A percentile compares a stretch with the other conserved stretches of the same genome.
Evolutionary conservation across 2,329 filamentous ascomycete species (phyloP).

Genomic region (Hymenoscyphus infarciens): DNA sequence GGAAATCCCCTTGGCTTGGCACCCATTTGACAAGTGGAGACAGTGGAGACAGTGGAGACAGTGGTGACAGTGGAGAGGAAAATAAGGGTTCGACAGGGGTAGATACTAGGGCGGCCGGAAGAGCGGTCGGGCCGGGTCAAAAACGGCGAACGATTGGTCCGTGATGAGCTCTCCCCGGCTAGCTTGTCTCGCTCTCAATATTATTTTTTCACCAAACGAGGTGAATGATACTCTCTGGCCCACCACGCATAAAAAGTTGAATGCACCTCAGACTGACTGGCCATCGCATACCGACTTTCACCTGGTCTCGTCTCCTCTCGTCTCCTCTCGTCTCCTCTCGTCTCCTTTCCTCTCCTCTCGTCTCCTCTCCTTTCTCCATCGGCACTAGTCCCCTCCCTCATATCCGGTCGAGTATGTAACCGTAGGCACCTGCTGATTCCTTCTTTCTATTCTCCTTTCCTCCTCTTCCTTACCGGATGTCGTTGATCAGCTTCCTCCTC

Average conservation of each 20-base stretch:
- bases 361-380: not conserved
- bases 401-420: slow-evolving; percentile 11
- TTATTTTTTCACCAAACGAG: not conserved
- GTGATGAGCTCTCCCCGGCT: not conserved
- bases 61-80: not conserved
- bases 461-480: slow-evolving; percentile 14
- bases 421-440: not conserved
- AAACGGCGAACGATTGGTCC: not conserved
- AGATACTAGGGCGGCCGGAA: not conserved
- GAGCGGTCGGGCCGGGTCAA: not conserved
- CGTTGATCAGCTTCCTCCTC: slow-evolving; percentile 17
- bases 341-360: not conserved
- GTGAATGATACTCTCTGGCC: not conserved
- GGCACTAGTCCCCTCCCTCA: not conserved
- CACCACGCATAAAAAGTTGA: not conserved
- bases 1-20: not conserved
- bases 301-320: not conserved
- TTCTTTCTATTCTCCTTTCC: slow-evolving; percentile 5
- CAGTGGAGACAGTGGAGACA: too few relatives aligned
- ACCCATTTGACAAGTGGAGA: not conserved
- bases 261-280: not conserved
- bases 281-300: not conserved
- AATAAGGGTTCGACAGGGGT: not conserved
- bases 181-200: not conserved
- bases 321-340: not conserved